These are phyloP conservation scores for Carpinus viminea DNA, from an alignment of 306 rosid genomes.

Conservation along the genomic window DNA sequence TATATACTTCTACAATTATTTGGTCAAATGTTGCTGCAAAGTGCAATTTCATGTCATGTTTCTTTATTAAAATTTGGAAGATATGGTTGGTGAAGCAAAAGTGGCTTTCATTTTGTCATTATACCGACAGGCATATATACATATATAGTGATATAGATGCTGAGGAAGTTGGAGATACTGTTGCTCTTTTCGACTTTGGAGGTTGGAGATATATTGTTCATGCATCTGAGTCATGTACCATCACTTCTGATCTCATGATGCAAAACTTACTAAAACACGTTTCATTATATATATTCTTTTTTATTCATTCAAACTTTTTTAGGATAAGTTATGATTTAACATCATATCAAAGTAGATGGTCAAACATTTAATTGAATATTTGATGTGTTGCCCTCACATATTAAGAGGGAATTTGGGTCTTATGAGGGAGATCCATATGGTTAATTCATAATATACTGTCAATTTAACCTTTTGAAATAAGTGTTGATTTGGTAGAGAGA, in stretches of 20 bases:
- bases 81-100: constrained; percentile 34
- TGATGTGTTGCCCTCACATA: no score
- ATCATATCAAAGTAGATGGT: no score
- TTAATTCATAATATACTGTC: no score
- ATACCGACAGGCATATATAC: neutral
- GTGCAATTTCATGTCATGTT: constrained; percentile 24
- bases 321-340: no score
- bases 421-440: no score
- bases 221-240: neutral
- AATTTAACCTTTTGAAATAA: no score
- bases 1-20: constrained; percentile 6
- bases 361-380: no score
- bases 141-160: neutral
- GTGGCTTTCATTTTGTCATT: constrained; percentile 39
- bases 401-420: no score
- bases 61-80: constrained; percentile 24
- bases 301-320: no score
- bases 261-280: neutral
- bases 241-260: neutral
- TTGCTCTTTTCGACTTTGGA: constrained; percentile 5
- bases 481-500: no score
- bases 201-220: neutral
- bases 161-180: constrained; percentile 8
- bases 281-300: no score
- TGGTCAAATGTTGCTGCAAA: constrained; percentile 54